Percentiles rank a stretch among this genome's conserved stretches.
These are phyloP conservation scores for Castanea sativa DNA, from an alignment of 306 rosid genomes.

Conservation along the genomic window DNA sequence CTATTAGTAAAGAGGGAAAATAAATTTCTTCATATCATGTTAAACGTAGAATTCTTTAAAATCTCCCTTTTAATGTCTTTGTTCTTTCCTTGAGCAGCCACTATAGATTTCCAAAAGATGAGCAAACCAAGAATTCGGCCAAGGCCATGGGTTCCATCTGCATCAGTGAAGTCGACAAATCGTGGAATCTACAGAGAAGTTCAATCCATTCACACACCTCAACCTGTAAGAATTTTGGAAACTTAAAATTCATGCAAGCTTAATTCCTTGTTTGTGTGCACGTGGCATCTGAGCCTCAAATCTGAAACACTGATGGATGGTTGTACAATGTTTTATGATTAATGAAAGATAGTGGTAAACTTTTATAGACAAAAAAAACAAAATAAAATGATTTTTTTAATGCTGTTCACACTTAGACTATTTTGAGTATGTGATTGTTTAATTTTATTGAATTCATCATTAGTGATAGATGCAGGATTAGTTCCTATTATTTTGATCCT, in stretches of 20 bases:
- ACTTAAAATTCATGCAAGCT: not conserved
- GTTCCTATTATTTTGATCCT: not conserved
- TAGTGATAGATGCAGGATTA: not conserved
- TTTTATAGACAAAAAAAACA: not conserved
- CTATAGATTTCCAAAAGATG: constrained; percentile 44
- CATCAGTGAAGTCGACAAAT: constrained; percentile 34
- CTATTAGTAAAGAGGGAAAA: not conserved
- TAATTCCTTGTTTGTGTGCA: not conserved
- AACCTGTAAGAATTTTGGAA: constrained; percentile 30
- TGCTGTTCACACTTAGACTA: too few relatives aligned
- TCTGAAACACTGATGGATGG: not conserved
- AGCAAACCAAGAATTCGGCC: constrained; percentile 45
- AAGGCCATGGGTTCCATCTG: constrained; percentile 38
- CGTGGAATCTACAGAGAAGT: constrained; percentile 49
- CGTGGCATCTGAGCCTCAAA: not conserved
- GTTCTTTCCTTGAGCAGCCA: constrained; percentile 34
- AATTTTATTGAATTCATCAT: not conserved
- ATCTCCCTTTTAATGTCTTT: not conserved
- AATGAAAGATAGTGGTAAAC: not conserved
- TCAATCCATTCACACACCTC: constrained; percentile 46
- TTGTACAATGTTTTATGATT: not conserved
- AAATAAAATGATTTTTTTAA: not conserved
- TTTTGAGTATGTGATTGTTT: not conserved
- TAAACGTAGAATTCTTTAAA: not conserved
- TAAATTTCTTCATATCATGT: not conserved